These are phyloP conservation scores for Odontarrhena argentea DNA, from an alignment of 345 rosid species.

Conservation along the genomic window DNA sequence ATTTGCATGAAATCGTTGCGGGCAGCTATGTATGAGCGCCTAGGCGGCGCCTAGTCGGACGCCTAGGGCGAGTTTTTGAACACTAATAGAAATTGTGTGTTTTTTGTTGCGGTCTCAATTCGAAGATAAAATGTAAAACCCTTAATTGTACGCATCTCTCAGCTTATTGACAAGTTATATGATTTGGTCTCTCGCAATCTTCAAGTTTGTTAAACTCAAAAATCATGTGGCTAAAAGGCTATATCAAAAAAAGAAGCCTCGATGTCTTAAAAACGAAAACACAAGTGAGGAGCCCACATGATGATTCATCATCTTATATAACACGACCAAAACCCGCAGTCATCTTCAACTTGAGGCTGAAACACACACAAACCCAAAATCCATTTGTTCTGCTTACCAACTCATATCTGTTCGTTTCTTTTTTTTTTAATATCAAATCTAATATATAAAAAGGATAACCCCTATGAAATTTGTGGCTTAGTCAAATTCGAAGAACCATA, in stretches of 20 bases:
- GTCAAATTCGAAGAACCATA: background rate
- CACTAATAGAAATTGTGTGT: too few species aligned
- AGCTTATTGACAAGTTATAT: background rate
- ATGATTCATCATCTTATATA: slow-evolving; percentile 25
- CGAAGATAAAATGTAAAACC: too few species aligned
- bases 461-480: slow-evolving; percentile 26
- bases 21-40: too few species aligned
- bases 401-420: slow-evolving; percentile 14
- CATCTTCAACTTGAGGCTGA: slow-evolving; percentile 28
- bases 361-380: slow-evolving; percentile 23
- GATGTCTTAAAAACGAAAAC: slow-evolving; percentile 2
- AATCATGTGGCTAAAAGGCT: slow-evolving; percentile 14
- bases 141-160: background rate
- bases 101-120: too few species aligned
- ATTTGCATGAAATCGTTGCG: too few species aligned
- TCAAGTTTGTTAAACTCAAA: background rate
- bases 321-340: slow-evolving; percentile 24
- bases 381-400: slow-evolving; percentile 28
- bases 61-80: too few species aligned
- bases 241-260: background rate
- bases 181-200: slow-evolving; percentile 1
- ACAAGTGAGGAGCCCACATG: slow-evolving; percentile 30
- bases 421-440: background rate
- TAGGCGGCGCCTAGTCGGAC: too few species aligned
- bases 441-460: slow-evolving; percentile 9